A percentile compares a stretch with the other conserved stretches of the same genome.
These are phyloP conservation scores for Lactarius sanguifluus DNA, from an alignment of 768 basidiomycete species.

Conservation along the genomic window DNA sequence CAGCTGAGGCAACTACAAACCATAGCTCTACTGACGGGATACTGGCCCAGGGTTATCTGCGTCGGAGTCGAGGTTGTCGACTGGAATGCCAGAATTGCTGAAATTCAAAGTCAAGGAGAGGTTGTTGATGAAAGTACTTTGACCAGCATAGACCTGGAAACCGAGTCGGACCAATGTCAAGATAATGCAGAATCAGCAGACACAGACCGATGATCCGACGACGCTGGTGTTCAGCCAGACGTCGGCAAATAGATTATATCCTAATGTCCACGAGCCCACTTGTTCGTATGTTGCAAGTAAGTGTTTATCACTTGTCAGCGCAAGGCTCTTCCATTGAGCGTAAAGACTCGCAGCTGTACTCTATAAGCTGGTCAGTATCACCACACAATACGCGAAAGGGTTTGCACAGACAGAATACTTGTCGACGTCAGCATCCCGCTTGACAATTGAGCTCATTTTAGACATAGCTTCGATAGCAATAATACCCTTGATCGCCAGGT, in stretches of 20 bases:
- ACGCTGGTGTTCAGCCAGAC: slow-evolving; percentile 54
- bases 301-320: slow-evolving; percentile 14
- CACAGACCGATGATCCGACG: slow-evolving; percentile 37
- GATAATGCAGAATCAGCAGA: neutral
- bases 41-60: neutral
- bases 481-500: slow-evolving; percentile 73
- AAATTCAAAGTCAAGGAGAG: neutral
- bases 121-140: slow-evolving; percentile 13
- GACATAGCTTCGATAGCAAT: slow-evolving; percentile 65
- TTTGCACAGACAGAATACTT: slow-evolving; percentile 33
- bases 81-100: slow-evolving; percentile 14
- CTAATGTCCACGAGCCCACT: slow-evolving; percentile 50
- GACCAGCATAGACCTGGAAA: slow-evolving; percentile 16
- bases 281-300: slow-evolving; percentile 12
- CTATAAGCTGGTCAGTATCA: slow-evolving; percentile 6
- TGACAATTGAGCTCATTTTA: slow-evolving; percentile 43
- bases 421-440: slow-evolving; percentile 23
- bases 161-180: neutral
- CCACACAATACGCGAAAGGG: too few relatives aligned
- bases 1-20: neutral
- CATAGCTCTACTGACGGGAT: neutral
- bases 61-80: neutral
- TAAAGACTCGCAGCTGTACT: slow-evolving; percentile 1
- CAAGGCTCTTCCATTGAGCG: slow-evolving; percentile 20
- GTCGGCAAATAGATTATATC: slow-evolving; percentile 65